Evolutionary conservation across 176 grass and related monocot genomes (phyloP), one percentile per base, ranked within the genome.

Genomic region (Puccinellia tenuiflora): DNA sequence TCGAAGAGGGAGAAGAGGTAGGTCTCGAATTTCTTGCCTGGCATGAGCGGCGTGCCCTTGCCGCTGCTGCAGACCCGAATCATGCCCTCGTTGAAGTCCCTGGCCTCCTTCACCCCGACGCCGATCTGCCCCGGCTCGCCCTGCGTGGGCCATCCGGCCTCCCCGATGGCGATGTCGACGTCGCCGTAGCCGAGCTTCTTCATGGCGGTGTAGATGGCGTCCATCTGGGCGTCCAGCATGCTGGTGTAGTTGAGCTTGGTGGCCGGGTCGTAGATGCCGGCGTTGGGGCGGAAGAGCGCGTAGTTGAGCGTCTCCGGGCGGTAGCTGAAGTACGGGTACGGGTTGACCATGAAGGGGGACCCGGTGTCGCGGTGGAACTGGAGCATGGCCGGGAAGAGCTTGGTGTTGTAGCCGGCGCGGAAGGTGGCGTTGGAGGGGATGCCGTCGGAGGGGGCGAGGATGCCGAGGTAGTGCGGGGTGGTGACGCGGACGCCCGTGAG

Each of bases 291-390:
- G 84, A 98, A 98, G 13, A 90, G 45, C 2, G 95, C 92, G 86
- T 93, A 98, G 75, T 91, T 26, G 21, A 98, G 84, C 7, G 51
- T 93, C 37, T 51, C 6, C 0, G 82, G 53, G 30, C 33, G 67
- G 90, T 98, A 98, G 56, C 86, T 86, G 79, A 98, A 98, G 92
- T 98, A 98, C 25, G 95, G 92, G 88, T 98, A 98, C 0, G 92
- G 85, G 79, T 98, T 98, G 0, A 98, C 86, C 77, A 95, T 88
- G 87, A 98, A 91, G 0, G 92, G 95, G 0, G 90, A 79, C 0
- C 83, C 73, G 0, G 88, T 88, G 28, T 89, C 85, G 37, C 80
- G 82, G 92, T 84, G 92, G 88, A 98, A 92, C 35, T 64, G 80
- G 29, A 98, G 95, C 92, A 98, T 95, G 0, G 92, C 92, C 0